phyloP scores from a whole-genome alignment of 768 basidiomycete genomes.

The Jaapia argillacea region DNA sequence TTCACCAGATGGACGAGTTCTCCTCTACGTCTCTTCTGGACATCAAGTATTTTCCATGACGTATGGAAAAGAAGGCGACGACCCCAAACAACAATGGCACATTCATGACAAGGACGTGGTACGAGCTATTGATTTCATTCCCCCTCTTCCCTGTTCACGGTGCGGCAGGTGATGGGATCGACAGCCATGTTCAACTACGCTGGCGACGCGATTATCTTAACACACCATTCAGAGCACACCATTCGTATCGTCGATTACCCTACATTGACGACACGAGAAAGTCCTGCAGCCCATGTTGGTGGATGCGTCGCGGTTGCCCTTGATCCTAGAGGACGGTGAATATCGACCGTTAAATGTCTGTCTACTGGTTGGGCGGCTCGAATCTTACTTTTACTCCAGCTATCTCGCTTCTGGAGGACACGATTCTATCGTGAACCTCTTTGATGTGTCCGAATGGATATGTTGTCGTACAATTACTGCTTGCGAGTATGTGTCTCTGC shows the following conservation, averaged over 20 bases:
- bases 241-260: conserved; percentile 67
- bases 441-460: conserved; percentile 75
- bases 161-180: conserved; percentile 30
- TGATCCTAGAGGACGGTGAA: conserved; percentile 69
- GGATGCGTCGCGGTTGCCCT: conserved; percentile 70
- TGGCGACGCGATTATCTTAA: conserved; percentile 62
- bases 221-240: conserved; percentile 52
- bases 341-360: neutral
- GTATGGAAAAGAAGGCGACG: conserved; percentile 41
- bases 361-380: neutral
- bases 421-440: conserved; percentile 78
- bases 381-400: no score
- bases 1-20: conserved; percentile 58
- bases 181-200: conserved; percentile 69
- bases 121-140: neutral
- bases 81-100: conserved; percentile 42
- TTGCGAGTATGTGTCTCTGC: conserved; percentile 55
- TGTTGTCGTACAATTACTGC: conserved; percentile 64
- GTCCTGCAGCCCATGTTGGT: conserved; percentile 66
- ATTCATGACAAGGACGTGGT: conserved; percentile 21
- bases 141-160: conserved; percentile 4
- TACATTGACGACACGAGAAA: conserved; percentile 44
- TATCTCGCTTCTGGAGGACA: conserved; percentile 75
- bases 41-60: conserved; percentile 56
- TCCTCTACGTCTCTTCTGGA: conserved; percentile 53